Base-by-base conservation (phyloP, 768 basidiomycete species). In the Collybiopsis confluens region DNA sequence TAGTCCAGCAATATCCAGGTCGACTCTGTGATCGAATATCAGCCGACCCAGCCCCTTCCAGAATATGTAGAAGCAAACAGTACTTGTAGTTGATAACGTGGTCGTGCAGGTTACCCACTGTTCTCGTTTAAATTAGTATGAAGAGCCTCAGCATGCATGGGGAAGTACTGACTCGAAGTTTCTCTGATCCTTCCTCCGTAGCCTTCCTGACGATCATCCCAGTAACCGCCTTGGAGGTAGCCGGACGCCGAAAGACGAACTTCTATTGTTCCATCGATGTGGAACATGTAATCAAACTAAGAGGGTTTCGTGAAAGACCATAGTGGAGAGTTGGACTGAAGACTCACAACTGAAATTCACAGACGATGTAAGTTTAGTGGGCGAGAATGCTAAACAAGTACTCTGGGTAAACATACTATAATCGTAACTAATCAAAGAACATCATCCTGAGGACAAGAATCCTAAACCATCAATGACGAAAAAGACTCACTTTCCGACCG, bases 241-340 rank as follows among this genome's bases (percentile, higher is more conserved):
- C 85, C 85, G 3, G 83, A 85, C 0, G 85, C 85, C 7, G 83
- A 85, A 16, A 85, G 28, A 1, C 81, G 73, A n/a, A 85, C 81
- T 68, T 87, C 85, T 21, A 87, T 76, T 2, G 83, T 83, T 3
- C 85, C 84, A 57, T 86, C 85, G 16, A 84, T 62, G 54, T 80
- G 76, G 71, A 86, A 85, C 2, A 77, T 78, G 62, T 85, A 86
- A 58, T 86, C 85, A 61, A 85, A 86, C 75, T 79, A 58, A 18
- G 15, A 11, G 10, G 13, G 11, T 2, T 27, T 16, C 23, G 11
- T 13, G 3, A 6, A 4, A 33, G 15, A n/a, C 2, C 18, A 18
- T 8, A 16, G 24, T 4, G 4, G n/a, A 48, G 18, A 10, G 8
- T 11, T 23, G 20, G 35, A n/a, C 50, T 5, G 23, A 8, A 28